These are phyloP conservation scores for Stephania cephalantha DNA, from an alignment of 164 flowering plant species.

Conservation along the genomic window DNA sequence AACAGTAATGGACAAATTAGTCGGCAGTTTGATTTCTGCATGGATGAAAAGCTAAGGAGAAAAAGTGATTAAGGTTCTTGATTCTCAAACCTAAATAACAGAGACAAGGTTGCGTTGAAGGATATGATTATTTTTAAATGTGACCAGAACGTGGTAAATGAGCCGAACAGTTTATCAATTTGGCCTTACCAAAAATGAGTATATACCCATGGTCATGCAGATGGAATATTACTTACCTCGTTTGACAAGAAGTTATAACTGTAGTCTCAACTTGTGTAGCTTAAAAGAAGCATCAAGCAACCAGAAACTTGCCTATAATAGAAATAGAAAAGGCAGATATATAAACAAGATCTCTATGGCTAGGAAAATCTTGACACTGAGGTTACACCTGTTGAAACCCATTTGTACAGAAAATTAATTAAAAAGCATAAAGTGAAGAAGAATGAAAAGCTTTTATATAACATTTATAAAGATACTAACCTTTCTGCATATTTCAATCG, in stretches of 20 bases:
- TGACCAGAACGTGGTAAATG: not conserved
- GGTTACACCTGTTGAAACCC: not conserved
- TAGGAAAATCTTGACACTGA: not conserved
- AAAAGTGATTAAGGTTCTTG: not conserved
- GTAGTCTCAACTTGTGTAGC: not conserved
- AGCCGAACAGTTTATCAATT: not conserved
- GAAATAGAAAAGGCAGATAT: not conserved
- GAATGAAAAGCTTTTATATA: not conserved
- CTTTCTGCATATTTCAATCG: not conserved
- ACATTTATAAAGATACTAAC: not conserved
- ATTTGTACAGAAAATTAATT: not conserved
- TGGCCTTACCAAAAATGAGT: not conserved
- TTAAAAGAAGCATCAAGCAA: not conserved
- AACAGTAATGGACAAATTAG: not conserved
- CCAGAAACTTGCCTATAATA: conserved; percentile 3
- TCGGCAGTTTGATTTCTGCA: not conserved
- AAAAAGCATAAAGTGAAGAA: not conserved
- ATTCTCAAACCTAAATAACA: not conserved
- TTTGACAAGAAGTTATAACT: not conserved
- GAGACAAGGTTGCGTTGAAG: not conserved
- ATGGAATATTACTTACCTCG: not conserved
- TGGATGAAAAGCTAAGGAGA: not conserved
- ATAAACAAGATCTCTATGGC: not conserved
- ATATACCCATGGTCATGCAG: not conserved
- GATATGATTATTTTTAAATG: not conserved